These are phyloP conservation scores for Cochlearia excelsa DNA, from an alignment of 345 rosid species.

Conservation along the genomic window DNA sequence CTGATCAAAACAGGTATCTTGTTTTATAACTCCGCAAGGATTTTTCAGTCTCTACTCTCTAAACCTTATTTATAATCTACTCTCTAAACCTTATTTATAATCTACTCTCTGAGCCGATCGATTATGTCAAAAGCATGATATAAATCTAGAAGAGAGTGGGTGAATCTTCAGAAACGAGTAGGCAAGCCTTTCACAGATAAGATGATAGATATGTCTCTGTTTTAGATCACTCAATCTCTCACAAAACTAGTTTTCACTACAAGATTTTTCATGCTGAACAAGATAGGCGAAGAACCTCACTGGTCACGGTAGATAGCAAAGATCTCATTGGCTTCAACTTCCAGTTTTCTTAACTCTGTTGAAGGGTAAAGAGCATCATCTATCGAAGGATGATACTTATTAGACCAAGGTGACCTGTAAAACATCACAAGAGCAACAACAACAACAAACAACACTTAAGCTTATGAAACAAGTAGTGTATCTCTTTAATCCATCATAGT, in stretches of 20 bases:
- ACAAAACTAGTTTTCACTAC: neutral
- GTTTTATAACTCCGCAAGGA: neutral
- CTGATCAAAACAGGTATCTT: conserved; percentile 32
- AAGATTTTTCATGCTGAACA: conserved; percentile 34
- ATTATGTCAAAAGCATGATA: too few relatives aligned
- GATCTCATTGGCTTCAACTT: conserved; percentile 85
- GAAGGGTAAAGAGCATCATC: conserved; percentile 86
- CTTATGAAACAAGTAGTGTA: neutral
- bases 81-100: too few relatives aligned
- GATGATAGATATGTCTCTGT: neutral
- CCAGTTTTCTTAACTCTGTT: conserved; percentile 73
- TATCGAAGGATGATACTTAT: conserved; percentile 69
- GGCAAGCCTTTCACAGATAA: neutral
- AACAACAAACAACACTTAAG: conserved; percentile 6
- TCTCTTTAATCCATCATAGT: neutral
- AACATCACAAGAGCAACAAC: conserved; percentile 1
- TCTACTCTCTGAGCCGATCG: too few relatives aligned
- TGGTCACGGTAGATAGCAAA: conserved; percentile 94
- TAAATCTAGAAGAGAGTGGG: neutral
- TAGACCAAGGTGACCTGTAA: conserved; percentile 93
- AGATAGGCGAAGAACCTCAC: conserved; percentile 96
- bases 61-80: too few relatives aligned
- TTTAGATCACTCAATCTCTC: neutral
- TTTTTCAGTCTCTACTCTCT: neutral
- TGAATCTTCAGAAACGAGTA: neutral